phyloP scores from a whole-genome alignment of 441 rosid species.

The Erodium trifolium region DNA sequence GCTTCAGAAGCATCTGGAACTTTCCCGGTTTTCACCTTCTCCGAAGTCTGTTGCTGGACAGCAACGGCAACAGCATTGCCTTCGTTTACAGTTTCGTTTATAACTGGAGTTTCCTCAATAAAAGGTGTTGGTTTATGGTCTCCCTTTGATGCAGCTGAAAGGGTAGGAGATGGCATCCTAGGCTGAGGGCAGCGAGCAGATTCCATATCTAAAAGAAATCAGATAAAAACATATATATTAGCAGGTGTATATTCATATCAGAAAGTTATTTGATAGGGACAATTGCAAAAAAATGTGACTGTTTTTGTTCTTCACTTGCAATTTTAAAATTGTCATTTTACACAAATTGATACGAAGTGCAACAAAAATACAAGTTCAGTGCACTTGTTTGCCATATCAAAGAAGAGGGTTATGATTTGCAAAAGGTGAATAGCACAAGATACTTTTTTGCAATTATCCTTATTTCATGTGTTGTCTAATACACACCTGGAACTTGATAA shows the following conservation, averaged over 20 bases:
- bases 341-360: too few relatives aligned
- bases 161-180: conserved; percentile 68
- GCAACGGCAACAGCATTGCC: conserved; percentile 38
- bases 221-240: conserved; percentile 12
- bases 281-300: too few relatives aligned
- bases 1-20: conserved; percentile 60
- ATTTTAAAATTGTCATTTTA: too few relatives aligned
- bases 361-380: too few relatives aligned
- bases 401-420: too few relatives aligned
- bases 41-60: conserved; percentile 35
- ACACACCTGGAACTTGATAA: conserved; percentile 80
- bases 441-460: too few relatives aligned
- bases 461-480: background rate
- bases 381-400: too few relatives aligned
- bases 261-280: background rate
- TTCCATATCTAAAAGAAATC: conserved; percentile 56
- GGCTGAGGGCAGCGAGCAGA: conserved; percentile 80
- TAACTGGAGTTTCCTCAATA: conserved; percentile 30
- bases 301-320: too few relatives aligned
- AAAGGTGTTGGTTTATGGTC: conserved; percentile 40
- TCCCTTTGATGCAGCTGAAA: conserved; percentile 80
- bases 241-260: background rate
- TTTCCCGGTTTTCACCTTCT: conserved; percentile 41
- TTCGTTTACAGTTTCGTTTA: conserved; percentile 31
- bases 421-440: too few relatives aligned